Base-by-base conservation (phyloP, 352 stramenopile species). In the Phytophthora pisi region DNA sequence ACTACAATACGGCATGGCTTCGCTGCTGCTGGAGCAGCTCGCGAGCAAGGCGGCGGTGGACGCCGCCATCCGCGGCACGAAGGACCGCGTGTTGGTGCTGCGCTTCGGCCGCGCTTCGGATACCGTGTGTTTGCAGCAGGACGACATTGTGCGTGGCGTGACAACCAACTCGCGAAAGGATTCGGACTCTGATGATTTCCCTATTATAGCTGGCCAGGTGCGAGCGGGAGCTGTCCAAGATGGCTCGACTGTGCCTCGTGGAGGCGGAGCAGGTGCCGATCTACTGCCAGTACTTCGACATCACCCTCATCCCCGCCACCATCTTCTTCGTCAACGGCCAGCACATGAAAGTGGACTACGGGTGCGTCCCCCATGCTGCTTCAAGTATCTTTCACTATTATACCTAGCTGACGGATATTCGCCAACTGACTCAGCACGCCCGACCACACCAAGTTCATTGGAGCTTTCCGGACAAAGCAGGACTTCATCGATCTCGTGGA, bases 261-360 rank as follows among this genome's bases (percentile, higher is more conserved):
- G 89, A 96, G 64, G 84, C 81, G 26, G 87, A 95, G 13, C 50
- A 75, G 18, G 57, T 91, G 30, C 82, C 87, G 13, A 81, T 96
- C 42, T 96, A 96, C 69, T 89, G 80, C 45, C 86, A 96, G 68
- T 96, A 96, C 69, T 94, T 96, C 68, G 89, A 96, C 61, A 93
- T 96, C 31, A 83, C 85, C n/a, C 75, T 96, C 23, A 88, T 96
- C 50, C 89, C 89, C 2, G 87, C 87, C 31, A 96, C 85, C 0
- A 74, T 96, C 49, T 96, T 96, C 72, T 96, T 95, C 57, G 88
- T 93, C 66, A 96, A 96, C 63, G 84, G 80, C 2, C 86, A 92
- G 60, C 89, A 96, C 77, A 96, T 95, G 68, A 96, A 96, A 79
- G 86, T 96, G 53, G 87, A 96, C 78, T 96, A 93, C 53, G 78